Conservation (phyloP, 306 rosid species). For the Cyclanthera cordifolia region DNA sequence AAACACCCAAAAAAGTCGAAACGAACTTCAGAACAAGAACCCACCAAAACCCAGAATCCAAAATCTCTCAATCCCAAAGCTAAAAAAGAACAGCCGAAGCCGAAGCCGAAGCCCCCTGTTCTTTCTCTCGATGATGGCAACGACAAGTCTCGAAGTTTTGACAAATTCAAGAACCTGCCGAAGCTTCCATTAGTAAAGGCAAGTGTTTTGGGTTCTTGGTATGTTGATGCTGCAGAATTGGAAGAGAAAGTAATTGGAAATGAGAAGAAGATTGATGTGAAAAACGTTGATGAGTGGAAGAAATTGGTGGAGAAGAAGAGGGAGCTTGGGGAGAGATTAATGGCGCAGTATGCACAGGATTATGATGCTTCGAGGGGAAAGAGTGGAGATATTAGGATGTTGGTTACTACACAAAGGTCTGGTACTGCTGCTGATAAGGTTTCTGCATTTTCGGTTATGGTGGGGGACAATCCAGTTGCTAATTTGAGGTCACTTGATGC, state of each 20-base stretch:
- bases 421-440: slow-evolving; percentile 94
- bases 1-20: slow-evolving; percentile 15
- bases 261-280: slow-evolving; percentile 35
- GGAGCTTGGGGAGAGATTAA: slow-evolving; percentile 68
- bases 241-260: slow-evolving; percentile 51
- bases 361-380: slow-evolving; percentile 69
- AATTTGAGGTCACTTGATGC: slow-evolving; percentile 80
- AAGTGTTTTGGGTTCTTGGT: slow-evolving; percentile 57
- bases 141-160: slow-evolving; percentile 28
- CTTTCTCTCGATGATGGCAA: slow-evolving; percentile 31
- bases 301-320: slow-evolving; percentile 50
- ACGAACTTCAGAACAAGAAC: background rate
- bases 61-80: background rate
- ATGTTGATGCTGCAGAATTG: slow-evolving; percentile 53
- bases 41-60: slow-evolving; percentile 11
- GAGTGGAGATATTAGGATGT: slow-evolving; percentile 79
- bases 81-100: slow-evolving; percentile 27
- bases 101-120: slow-evolving; percentile 43
- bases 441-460: slow-evolving; percentile 73
- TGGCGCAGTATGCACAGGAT: slow-evolving; percentile 62
- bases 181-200: slow-evolving; percentile 69
- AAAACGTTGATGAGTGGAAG: slow-evolving; percentile 53
- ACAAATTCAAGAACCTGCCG: slow-evolving; percentile 45
- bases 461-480: slow-evolving; percentile 80
- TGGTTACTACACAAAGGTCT: slow-evolving; percentile 74